Percentiles rank a stretch among this genome's conserved stretches.
Evolutionary conservation across 2,329 filamentous ascomycete genomes (phyloP).

Genomic region (Colletotrichum godetiae): DNA sequence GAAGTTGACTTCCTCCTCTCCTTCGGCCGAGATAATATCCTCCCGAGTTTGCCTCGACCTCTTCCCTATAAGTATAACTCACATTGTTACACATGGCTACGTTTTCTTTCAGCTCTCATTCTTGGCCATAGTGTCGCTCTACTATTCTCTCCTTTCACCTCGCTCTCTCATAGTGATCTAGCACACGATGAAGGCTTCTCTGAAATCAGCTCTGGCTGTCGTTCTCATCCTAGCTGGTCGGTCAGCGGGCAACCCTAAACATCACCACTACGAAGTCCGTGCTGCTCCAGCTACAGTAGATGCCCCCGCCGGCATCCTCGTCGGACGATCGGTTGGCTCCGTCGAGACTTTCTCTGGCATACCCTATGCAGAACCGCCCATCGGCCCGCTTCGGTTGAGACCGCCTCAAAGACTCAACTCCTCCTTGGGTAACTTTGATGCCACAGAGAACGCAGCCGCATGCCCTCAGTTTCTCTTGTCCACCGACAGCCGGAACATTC

Average conservation of each 20-base stretch:
- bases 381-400: constrained; percentile 73
- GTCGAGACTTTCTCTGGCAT: constrained; percentile 81
- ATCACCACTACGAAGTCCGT: neutral
- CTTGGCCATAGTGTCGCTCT: neutral
- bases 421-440: constrained; percentile 70
- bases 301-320: constrained; percentile 67
- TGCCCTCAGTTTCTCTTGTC: constrained; percentile 80
- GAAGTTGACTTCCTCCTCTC: neutral
- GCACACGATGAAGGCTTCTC: constrained; percentile 2
- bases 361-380: constrained; percentile 78
- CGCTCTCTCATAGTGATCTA: neutral
- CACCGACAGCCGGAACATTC: constrained; percentile 51
- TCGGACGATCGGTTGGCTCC: constrained; percentile 54
- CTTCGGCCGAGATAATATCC: neutral
- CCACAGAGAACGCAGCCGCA: constrained; percentile 66
- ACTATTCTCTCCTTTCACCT: neutral
- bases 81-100: neutral
- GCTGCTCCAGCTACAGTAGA: constrained; percentile 59
- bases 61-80: neutral
- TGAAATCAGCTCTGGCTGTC: neutral
- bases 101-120: neutral
- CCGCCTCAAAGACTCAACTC: constrained; percentile 72
- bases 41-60: neutral
- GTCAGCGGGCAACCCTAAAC: neutral
- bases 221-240: neutral